Conservation (phyloP, 345 rosid species). For the Populus nigra region DNA sequence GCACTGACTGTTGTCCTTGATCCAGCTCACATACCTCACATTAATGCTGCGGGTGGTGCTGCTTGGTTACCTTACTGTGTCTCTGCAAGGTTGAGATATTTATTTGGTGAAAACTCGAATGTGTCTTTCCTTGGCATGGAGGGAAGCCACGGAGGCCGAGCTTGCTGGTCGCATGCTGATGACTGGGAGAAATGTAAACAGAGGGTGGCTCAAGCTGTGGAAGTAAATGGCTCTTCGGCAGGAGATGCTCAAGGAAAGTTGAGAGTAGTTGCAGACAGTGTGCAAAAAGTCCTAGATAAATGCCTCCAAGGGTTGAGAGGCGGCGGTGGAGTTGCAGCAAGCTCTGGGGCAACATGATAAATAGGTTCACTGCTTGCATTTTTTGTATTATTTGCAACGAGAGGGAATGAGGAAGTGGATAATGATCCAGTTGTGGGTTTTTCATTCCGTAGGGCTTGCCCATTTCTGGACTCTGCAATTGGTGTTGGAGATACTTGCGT, state of each 20-base stretch:
- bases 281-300: constrained; percentile 62
- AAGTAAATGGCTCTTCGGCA: constrained; percentile 42
- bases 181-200: constrained; percentile 97
- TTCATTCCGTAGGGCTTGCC: background rate
- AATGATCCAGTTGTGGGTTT: no score
- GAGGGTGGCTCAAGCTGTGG: constrained; percentile 66
- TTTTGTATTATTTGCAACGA: background rate
- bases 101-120: constrained; percentile 59
- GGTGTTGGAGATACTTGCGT: background rate
- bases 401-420: background rate
- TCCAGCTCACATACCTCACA: constrained; percentile 77
- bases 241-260: constrained; percentile 77
- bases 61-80: constrained; percentile 98
- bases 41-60: constrained; percentile 96
- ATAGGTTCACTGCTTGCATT: background rate
- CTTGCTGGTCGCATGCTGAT: constrained; percentile 76
- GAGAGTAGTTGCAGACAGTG: constrained; percentile 70
- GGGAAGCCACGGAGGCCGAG: constrained; percentile 97
- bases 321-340: constrained; percentile 34
- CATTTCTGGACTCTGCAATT: background rate
- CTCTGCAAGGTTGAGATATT: constrained; percentile 76
- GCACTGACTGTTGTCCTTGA: constrained; percentile 89
- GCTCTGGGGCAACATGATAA: constrained; percentile 26
- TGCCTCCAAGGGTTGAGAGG: constrained; percentile 83
- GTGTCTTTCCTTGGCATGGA: constrained; percentile 82